Base-by-base conservation (phyloP, 257 asterid genomes). In the Solanum dulcamara region DNA sequence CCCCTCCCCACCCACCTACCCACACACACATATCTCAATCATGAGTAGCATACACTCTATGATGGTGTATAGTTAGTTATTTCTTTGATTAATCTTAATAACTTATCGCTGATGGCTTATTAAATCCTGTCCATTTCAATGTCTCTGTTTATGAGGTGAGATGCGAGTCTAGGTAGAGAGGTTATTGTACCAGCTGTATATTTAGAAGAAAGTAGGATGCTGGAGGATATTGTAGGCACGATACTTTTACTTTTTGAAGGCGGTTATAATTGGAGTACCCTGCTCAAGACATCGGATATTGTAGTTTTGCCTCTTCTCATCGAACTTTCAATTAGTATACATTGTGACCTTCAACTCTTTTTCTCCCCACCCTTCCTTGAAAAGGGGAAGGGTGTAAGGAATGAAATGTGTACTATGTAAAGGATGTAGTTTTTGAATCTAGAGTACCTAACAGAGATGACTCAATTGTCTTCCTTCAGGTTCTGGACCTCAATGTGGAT, bases 401-500 rank as follows among this genome's bases (percentile, higher is more conserved):
- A 35, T 35, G 48, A 9, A 17, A 18, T 33, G 42, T 18, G 46
- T 67, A 67, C 46, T 38, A 66, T 33, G 30, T 50, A 4, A 24
- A 60, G 48, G 51, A 22, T 30, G 18, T 38, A 24, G 37, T 13
- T 37, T 1, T 55, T 64, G 37, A 13, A 64, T 28, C 17, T 28
- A 46, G 57, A 46, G 38, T 30, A 70, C 40, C 81, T 81, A 85
- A 55, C 9, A 2, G 24, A 68, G 42, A n/a, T n/a, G 66, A 55
- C 20, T 68, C 37, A 18, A 67, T 55, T 35, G 57, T 79, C 30
- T 80, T 38, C 33, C 22, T 83, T 28, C 86, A 90, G 92, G 88
- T 68, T 85, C 87, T 90, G 72, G 91, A 90, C 81, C 90, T 88
- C 67, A 87, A 90, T 26, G 92, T 90, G 87, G 92, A 90, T 84